phyloP scores from a whole-genome alignment of 2,329 filamentous ascomycete species.

The Chalara sp. region DNA sequence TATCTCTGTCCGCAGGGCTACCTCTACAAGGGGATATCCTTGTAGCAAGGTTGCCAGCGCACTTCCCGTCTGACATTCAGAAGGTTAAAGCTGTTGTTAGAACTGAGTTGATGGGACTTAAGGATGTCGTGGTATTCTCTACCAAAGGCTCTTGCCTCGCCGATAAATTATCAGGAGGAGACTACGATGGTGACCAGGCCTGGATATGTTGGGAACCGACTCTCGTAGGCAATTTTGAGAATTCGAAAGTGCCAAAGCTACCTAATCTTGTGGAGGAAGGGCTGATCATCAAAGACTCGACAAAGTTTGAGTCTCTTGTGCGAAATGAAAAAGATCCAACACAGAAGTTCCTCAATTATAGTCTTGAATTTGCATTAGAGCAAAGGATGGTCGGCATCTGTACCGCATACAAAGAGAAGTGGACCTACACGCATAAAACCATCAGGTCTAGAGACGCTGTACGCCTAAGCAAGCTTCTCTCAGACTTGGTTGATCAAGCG shows the following conservation, averaged over 20 bases:
- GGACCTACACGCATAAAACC: conserved; percentile 52
- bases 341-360: conserved; percentile 41
- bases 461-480: conserved; percentile 43
- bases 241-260: conserved; percentile 42
- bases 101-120: conserved; percentile 57
- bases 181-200: conserved; percentile 74
- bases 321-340: conserved; percentile 4
- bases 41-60: conserved; percentile 62
- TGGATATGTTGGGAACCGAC: conserved; percentile 70
- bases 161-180: conserved; percentile 67
- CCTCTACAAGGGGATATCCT: conserved; percentile 55
- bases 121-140: conserved; percentile 76
- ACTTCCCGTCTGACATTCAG: conserved; percentile 67
- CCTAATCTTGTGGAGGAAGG: conserved; percentile 40
- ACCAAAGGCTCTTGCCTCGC: conserved; percentile 58
- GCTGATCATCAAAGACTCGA: conserved; percentile 42
- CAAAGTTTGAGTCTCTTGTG: conserved; percentile 27
- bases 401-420: conserved; percentile 56
- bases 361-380: conserved; percentile 52
- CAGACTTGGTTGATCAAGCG: conserved; percentile 48
- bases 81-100: conserved; percentile 53
- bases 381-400: conserved; percentile 53
- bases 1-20: conserved; percentile 45
- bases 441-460: conserved; percentile 40
- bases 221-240: conserved; percentile 61